A percentile compares a stretch with the other conserved stretches of the same genome.
Conservation (phyloP, 2,329 filamentous ascomycete species). For the Aspergillus fumigatus region DNA sequence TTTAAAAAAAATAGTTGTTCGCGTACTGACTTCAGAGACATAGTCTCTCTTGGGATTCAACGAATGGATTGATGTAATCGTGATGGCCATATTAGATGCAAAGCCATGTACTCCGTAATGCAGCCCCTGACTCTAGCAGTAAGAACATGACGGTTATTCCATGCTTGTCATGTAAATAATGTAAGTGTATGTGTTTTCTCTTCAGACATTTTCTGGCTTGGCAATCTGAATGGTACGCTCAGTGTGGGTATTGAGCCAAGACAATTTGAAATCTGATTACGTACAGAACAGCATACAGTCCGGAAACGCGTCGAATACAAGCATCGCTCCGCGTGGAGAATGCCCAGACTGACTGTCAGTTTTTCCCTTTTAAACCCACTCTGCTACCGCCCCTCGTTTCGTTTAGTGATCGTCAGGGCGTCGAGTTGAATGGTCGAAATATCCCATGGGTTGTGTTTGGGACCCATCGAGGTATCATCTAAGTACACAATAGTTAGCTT, state of each 20-base stretch:
- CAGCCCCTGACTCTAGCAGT: not conserved
- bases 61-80: not conserved
- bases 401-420: constrained; percentile 18
- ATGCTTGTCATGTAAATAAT: not conserved
- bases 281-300: not conserved
- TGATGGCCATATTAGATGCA: not conserved
- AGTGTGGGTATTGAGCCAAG: not conserved
- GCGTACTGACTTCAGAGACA: not conserved
- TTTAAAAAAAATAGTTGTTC: not conserved
- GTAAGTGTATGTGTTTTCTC: not conserved
- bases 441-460: constrained; percentile 4
- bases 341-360: constrained; percentile 11
- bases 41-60: not conserved
- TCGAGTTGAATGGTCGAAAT: constrained; percentile 2
- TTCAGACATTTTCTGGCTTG: not conserved
- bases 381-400: constrained; percentile 12
- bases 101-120: not conserved
- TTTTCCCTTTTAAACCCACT: not conserved
- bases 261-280: not conserved
- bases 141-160: too few species aligned
- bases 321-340: constrained; percentile 9
- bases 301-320: not conserved
- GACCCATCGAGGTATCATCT: not conserved
- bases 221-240: not conserved
- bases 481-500: not conserved